Evolutionary conservation across 2,329 filamentous ascomycete species (phyloP).

Genomic region (Venturia carpophila): DNA sequence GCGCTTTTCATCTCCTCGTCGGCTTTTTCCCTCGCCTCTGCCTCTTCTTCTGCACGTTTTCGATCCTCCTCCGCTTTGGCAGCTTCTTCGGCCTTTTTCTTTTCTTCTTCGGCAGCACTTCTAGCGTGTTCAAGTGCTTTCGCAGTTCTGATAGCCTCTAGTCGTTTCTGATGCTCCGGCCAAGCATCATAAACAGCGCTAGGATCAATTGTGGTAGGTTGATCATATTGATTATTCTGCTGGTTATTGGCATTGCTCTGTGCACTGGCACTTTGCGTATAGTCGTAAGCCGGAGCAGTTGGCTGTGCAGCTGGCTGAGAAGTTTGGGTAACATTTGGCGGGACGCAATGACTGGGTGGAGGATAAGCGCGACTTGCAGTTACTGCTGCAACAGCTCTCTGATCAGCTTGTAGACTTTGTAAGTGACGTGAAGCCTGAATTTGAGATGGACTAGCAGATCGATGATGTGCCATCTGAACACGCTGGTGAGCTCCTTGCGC

Average conservation of each 20-base stretch:
- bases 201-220: conserved; percentile 43
- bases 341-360: conserved; percentile 5
- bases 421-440: conserved; percentile 23
- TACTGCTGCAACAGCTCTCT: conserved; percentile 4
- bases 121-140: conserved; percentile 28
- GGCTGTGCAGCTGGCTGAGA: background rate
- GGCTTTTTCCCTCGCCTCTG: conserved; percentile 22
- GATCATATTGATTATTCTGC: conserved; percentile 13
- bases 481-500: conserved; percentile 24
- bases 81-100: conserved; percentile 25
- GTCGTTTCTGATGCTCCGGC: conserved; percentile 40
- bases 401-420: conserved; percentile 17
- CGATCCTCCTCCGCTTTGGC: conserved; percentile 27
- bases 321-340: conserved; percentile 17
- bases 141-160: conserved; percentile 28
- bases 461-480: conserved; percentile 24
- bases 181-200: conserved; percentile 48
- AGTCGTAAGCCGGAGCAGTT: conserved; percentile 14
- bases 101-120: conserved; percentile 22
- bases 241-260: background rate
- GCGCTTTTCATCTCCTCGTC: conserved; percentile 19
- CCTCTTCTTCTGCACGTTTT: conserved; percentile 22
- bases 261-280: conserved; percentile 23
- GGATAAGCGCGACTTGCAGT: conserved; percentile 2
- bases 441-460: conserved; percentile 27